phyloP scores from a whole-genome alignment of 805 yeast species.

The Kazachstania africana region DNA sequence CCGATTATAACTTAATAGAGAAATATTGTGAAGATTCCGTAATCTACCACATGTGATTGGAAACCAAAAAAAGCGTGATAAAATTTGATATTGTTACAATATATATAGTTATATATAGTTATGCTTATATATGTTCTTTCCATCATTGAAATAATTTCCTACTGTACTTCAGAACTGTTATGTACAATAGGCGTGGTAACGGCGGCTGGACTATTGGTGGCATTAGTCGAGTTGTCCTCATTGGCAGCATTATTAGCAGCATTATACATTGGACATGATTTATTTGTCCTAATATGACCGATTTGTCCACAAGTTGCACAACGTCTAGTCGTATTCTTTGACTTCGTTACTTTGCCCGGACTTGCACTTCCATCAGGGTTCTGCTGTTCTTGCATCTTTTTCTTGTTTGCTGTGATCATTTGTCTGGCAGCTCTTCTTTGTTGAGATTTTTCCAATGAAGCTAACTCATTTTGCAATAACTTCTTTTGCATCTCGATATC shows the following conservation, averaged over 20 bases:
- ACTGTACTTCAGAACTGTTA: not conserved
- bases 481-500: conserved; percentile 67
- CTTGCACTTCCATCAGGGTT: conserved; percentile 15
- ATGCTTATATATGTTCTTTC: conserved; percentile 2
- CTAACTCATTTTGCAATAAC: conserved; percentile 71
- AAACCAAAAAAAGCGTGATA: not conserved
- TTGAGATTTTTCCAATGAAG: conserved; percentile 66
- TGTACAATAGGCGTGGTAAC: too few species aligned
- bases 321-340: conserved; percentile 46
- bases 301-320: conserved; percentile 93
- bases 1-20: conserved; percentile 13
- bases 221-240: too few species aligned
- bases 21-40: conserved; percentile 19
- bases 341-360: conserved; percentile 18
- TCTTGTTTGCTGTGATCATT: conserved; percentile 31
- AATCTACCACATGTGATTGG: conserved; percentile 17
- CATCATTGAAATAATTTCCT: not conserved
- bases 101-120: too few species aligned
- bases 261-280: conserved; percentile 78
- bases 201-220: too few species aligned
- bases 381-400: conserved; percentile 12
- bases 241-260: not conserved
- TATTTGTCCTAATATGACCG: conserved; percentile 88
- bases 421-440: conserved; percentile 52
- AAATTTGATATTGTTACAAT: not conserved